Evolutionary conservation across 345 rosid genomes (phyloP).

Genomic region (Noccaea bulbosa): DNA sequence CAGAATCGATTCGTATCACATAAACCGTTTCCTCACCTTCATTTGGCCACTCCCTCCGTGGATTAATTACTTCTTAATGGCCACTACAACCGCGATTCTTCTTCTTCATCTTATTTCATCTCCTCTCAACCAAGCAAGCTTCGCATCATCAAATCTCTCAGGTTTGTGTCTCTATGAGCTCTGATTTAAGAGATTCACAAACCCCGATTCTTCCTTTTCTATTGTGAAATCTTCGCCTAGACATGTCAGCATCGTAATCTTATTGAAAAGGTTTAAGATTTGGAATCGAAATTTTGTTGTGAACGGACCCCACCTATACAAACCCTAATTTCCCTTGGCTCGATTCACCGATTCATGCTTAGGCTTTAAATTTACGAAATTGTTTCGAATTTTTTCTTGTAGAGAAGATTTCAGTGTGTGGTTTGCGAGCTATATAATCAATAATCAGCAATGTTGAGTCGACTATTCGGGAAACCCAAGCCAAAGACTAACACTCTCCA

Average conservation of each 20-base stretch:
- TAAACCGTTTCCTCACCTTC: too few species aligned
- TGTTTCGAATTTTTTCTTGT: slow-evolving; percentile 1
- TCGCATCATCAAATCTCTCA: slow-evolving; percentile 10
- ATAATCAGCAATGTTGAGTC: slow-evolving; percentile 58
- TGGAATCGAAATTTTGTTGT: neutral
- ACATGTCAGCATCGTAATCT: neutral
- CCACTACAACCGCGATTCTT: too few species aligned
- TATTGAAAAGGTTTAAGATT: neutral
- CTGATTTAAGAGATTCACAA: neutral
- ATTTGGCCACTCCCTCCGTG: too few species aligned
- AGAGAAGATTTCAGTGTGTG: slow-evolving; percentile 43
- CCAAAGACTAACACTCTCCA: slow-evolving; percentile 70
- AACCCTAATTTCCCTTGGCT: slow-evolving; percentile 12
- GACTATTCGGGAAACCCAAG: slow-evolving; percentile 89
- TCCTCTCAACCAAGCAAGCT: slow-evolving; percentile 23
- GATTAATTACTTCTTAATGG: too few species aligned
- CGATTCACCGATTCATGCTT: slow-evolving; percentile 8
- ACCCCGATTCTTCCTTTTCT: neutral
- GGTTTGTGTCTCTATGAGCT: slow-evolving; percentile 25
- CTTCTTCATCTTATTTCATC: slow-evolving; percentile 14
- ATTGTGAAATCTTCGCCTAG: neutral
- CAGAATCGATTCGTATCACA: too few species aligned
- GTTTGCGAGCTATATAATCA: too few species aligned
- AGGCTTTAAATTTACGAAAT: neutral
- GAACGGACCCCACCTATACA: neutral